These are phyloP conservation scores for Stagonosporopsis tanaceti DNA, from an alignment of 2,329 filamentous ascomycete species.

Conservation along the genomic window DNA sequence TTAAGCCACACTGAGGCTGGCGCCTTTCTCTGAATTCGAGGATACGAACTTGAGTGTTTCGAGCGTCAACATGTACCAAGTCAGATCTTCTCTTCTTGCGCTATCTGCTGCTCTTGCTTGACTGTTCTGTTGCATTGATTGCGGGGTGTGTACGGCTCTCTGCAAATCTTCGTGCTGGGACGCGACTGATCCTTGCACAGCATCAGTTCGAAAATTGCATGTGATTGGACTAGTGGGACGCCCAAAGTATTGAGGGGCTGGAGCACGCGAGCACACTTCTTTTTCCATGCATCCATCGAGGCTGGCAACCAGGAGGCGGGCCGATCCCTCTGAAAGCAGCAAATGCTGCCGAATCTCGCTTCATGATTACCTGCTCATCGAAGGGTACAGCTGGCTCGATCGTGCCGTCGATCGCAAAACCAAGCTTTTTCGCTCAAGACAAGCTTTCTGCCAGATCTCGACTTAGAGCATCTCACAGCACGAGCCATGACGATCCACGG, in stretches of 20 bases:
- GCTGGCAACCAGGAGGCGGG: not conserved
- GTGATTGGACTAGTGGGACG: slow-evolving; percentile 15
- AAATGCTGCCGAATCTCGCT: not conserved
- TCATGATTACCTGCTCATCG: too few species aligned
- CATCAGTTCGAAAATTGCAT: slow-evolving; percentile 5
- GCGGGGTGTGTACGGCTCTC: not conserved
- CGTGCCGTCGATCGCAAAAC: not conserved
- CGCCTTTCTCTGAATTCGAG: slow-evolving; percentile 1
- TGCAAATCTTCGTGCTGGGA: not conserved
- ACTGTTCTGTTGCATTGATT: not conserved
- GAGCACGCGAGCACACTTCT: slow-evolving; percentile 14
- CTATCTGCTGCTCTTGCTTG: not conserved
- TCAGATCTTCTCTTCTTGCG: not conserved
- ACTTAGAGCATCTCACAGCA: slow-evolving; percentile 10
- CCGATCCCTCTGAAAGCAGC: not conserved
- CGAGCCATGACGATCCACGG: slow-evolving; percentile 12
- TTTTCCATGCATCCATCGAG: not conserved
- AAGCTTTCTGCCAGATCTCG: slow-evolving; percentile 22
- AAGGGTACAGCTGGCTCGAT: not conserved
- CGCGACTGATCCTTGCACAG: slow-evolving; percentile 8
- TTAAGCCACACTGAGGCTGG: slow-evolving; percentile 17
- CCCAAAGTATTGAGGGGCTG: slow-evolving; percentile 7
- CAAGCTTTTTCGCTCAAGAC: slow-evolving; percentile 15
- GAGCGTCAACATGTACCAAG: not conserved
- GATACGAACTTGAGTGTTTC: slow-evolving; percentile 2